Evolutionary conservation across 768 basidiomycete species (phyloP).

Genomic region (Suillus subalutaceus): DNA sequence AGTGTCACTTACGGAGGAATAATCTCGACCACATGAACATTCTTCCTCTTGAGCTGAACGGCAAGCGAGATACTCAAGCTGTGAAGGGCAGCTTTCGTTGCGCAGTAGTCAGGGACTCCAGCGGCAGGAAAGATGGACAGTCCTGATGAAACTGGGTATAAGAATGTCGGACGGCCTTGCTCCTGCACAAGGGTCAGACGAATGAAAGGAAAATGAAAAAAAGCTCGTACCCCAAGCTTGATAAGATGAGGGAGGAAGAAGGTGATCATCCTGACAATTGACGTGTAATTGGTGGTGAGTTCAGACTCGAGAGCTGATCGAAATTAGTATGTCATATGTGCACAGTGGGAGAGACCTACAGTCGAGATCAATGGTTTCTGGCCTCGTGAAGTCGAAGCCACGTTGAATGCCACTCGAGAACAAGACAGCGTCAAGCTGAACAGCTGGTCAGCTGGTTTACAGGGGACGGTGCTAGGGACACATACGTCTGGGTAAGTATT

Average conservation of each 20-base stretch:
- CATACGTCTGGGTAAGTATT: slow-evolving; percentile 51
- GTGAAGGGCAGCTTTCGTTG: slow-evolving; percentile 60
- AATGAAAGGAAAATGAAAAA: slow-evolving; percentile 1
- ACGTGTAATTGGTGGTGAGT: slow-evolving; percentile 56
- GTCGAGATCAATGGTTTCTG: slow-evolving; percentile 43
- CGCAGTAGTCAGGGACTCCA: slow-evolving; percentile 51
- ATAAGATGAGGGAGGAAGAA: slow-evolving; percentile 58
- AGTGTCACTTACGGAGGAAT: slow-evolving; percentile 53
- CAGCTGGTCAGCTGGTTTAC: background rate
- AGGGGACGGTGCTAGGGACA: background rate
- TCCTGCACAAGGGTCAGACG: slow-evolving; percentile 26
- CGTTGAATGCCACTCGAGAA: slow-evolving; percentile 58
- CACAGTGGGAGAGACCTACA: slow-evolving; percentile 26
- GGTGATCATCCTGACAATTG: slow-evolving; percentile 50
- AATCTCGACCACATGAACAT: slow-evolving; percentile 58
- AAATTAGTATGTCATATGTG: background rate
- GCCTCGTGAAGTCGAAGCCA: slow-evolving; percentile 46
- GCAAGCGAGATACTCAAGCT: slow-evolving; percentile 52
- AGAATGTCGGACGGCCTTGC: slow-evolving; percentile 47
- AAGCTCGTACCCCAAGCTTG: slow-evolving; percentile 46
- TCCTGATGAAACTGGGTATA: slow-evolving; percentile 55
- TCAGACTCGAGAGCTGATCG: slow-evolving; percentile 36
- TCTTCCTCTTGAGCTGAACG: slow-evolving; percentile 48
- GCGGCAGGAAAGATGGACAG: slow-evolving; percentile 49
- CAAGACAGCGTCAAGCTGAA: slow-evolving; percentile 58